Conservation (phyloP, 164 flowering plant species). For the Sedum album region DNA sequence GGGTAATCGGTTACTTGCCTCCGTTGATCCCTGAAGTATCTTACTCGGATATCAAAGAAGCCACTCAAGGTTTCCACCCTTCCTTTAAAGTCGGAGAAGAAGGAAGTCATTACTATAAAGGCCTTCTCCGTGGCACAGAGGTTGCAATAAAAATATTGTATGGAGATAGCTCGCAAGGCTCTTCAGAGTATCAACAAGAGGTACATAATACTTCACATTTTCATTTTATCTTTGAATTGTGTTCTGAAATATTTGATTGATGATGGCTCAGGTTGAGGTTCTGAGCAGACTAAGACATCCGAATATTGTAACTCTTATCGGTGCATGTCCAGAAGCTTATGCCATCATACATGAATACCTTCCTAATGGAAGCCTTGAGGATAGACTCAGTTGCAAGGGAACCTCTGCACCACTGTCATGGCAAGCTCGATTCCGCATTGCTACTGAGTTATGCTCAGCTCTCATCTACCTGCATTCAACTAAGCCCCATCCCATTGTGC, state of each 20-base stretch:
- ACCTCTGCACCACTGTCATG: slow-evolving; percentile 42
- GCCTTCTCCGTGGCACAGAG: slow-evolving; percentile 46
- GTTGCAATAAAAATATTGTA: slow-evolving; percentile 74
- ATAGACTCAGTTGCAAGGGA: slow-evolving; percentile 40
- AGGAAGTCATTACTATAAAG: slow-evolving; percentile 73
- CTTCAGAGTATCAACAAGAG: slow-evolving; percentile 76
- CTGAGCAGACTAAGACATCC: no score
- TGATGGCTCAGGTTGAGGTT: no score
- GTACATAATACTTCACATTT: slow-evolving; percentile 26
- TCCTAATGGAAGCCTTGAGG: no score
- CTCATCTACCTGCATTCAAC: slow-evolving; percentile 74
- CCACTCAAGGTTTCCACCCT: slow-evolving; percentile 48
- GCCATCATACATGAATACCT: no score
- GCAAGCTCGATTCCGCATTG: no score
- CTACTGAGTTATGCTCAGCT: slow-evolving; percentile 68
- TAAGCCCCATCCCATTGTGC: slow-evolving; percentile 51
- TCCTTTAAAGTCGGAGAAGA: slow-evolving; percentile 76
- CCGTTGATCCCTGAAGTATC: slow-evolving; percentile 50
- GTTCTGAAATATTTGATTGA: no score
- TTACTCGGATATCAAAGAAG: slow-evolving; percentile 55
- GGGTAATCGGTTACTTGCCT: slow-evolving; percentile 14
- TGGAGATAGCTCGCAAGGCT: slow-evolving; percentile 54
- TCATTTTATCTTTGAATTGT: slow-evolving; percentile 27
- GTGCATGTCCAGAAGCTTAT: no score
- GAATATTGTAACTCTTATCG: no score